These are phyloP conservation scores for Mycosarcoma maydis DNA, from an alignment of 1,284 basidiomycete genomes.

Conservation along the genomic window DNA sequence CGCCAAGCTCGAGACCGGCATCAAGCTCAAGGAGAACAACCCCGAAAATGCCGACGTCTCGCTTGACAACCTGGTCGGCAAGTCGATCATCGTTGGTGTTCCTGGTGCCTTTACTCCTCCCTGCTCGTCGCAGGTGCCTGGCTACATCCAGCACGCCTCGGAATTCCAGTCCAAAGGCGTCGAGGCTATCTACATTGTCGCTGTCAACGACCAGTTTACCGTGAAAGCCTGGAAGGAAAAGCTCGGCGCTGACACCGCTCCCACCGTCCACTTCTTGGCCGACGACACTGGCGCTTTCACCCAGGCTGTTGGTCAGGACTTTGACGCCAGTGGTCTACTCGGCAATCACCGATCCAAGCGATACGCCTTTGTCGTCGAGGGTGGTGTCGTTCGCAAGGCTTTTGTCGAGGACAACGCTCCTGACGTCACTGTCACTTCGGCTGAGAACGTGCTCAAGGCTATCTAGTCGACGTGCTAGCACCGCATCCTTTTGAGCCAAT, in stretches of 20 bases:
- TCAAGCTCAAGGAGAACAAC: slow-evolving; percentile 58
- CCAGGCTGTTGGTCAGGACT: slow-evolving; percentile 55
- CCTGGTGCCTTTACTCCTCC: slow-evolving; percentile 51
- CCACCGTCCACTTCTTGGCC: slow-evolving; percentile 60
- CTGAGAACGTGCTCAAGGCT: slow-evolving; percentile 56
- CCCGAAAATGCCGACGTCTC: slow-evolving; percentile 52
- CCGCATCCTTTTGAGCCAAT: no score
- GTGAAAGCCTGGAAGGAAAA: slow-evolving; percentile 64
- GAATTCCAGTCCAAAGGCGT: slow-evolving; percentile 60
- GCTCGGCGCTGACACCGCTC: slow-evolving; percentile 37
- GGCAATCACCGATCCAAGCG: slow-evolving; percentile 56
- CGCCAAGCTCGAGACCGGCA: slow-evolving; percentile 43
- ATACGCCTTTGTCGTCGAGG: slow-evolving; percentile 53
- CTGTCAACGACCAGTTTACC: slow-evolving; percentile 63
- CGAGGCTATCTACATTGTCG: slow-evolving; percentile 57
- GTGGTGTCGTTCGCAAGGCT: slow-evolving; percentile 54
- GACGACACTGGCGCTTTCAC: slow-evolving; percentile 65
- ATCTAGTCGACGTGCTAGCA: slow-evolving; percentile 2
- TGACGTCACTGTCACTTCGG: slow-evolving; percentile 55
- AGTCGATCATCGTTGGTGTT: slow-evolving; percentile 44
- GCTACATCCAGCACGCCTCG: slow-evolving; percentile 58
- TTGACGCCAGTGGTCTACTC: slow-evolving; percentile 61
- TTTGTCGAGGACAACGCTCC: slow-evolving; percentile 59
- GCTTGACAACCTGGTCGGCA: slow-evolving; percentile 45
- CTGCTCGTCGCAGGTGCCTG: slow-evolving; percentile 65